Evolutionary conservation across 2,329 filamentous ascomycete genomes (phyloP).

Genomic region (Aspergillus ochraceoroseus): DNA sequence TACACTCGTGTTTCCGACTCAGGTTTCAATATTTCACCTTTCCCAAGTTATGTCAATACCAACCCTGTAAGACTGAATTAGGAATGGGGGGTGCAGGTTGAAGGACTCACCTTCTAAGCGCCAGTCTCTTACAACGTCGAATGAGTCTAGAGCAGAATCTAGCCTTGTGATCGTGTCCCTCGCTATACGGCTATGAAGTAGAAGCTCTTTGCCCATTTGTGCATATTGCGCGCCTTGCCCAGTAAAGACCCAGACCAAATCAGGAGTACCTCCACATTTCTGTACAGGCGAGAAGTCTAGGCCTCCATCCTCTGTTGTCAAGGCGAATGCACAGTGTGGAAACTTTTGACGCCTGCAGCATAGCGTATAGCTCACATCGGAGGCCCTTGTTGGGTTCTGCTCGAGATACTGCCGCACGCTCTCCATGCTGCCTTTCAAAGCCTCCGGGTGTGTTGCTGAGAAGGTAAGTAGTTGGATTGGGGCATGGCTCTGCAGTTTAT

Average conservation of each 20-base stretch:
- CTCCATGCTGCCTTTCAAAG: background rate
- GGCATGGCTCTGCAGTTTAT: background rate
- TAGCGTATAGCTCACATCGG: background rate
- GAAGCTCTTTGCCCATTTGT: conserved; percentile 28
- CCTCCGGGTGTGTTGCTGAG: background rate
- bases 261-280: background rate
- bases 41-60: too few species aligned
- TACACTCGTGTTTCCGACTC: too few species aligned
- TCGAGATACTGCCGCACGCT: background rate
- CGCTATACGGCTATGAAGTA: too few species aligned
- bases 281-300: background rate
- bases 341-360: conserved; percentile 8
- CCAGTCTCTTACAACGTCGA: too few species aligned
- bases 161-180: too few species aligned
- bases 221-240: conserved; percentile 35
- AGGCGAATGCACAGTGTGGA: background rate
- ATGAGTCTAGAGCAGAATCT: too few species aligned
- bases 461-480: too few species aligned
- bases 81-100: too few species aligned
- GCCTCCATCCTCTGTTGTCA: background rate
- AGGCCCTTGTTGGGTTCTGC: background rate
- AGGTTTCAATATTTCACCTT: too few species aligned
- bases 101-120: too few species aligned
- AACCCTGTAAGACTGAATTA: too few species aligned
- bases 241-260: conserved; percentile 8